Percentiles rank a stretch among this genome's conserved stretches.
Conservation (phyloP, 306 rosid species). For the Quercus agrifolia region DNA sequence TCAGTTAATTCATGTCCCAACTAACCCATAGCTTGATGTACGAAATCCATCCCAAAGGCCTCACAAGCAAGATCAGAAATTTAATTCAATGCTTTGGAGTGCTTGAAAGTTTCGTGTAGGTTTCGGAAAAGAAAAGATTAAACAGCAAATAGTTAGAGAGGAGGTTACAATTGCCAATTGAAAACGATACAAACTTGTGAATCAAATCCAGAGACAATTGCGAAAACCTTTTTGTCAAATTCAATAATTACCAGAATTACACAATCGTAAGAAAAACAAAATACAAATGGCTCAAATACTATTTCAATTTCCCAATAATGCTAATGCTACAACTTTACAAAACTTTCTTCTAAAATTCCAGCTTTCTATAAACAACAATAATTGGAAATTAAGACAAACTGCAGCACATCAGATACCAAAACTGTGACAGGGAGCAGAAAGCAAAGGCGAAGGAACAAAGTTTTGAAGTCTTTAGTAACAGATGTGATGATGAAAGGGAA, state of each 20-base stretch:
- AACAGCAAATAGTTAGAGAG: background rate
- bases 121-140: background rate
- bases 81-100: background rate
- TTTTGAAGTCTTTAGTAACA: constrained; percentile 23
- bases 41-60: background rate
- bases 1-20: background rate
- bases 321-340: constrained; percentile 31
- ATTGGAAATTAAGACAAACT: constrained; percentile 23
- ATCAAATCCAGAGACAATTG: background rate
- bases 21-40: background rate
- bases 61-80: background rate
- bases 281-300: background rate
- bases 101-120: background rate
- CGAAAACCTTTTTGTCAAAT: background rate
- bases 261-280: background rate
- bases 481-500: constrained; percentile 14
- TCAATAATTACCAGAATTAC: background rate
- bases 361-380: constrained; percentile 27
- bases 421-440: constrained; percentile 36
- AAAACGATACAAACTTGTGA: background rate
- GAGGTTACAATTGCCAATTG: background rate
- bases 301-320: constrained; percentile 13
- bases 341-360: constrained; percentile 16
- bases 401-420: constrained; percentile 42
- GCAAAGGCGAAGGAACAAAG: constrained; percentile 17